Base-by-base conservation (phyloP, 2,329 filamentous ascomycete genomes). In the Drechslerella stenobrocha region DNA sequence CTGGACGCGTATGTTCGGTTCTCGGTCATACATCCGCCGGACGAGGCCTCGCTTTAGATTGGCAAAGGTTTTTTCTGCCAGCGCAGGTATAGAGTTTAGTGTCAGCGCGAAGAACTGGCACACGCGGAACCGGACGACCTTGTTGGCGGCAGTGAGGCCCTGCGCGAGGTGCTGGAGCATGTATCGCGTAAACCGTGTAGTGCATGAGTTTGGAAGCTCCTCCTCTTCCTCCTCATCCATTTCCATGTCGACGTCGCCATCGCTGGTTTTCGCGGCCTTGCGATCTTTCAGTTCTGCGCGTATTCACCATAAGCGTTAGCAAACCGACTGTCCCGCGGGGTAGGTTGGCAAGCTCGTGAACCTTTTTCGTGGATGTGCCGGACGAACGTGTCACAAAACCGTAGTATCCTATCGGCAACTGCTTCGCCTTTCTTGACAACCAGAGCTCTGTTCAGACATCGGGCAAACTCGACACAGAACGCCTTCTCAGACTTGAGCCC, bases 91-190 rank as follows among this genome's bases (percentile, higher is more conserved):
- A 9, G 88, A 93, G 77, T 96, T 96, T 22, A 98, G 87, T 70
- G 96, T 86, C 75, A 96, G 89, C 1, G 90, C 88, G 53, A 95
- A 85, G 52, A 96, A 83, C 75, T 98, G 93, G 0, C 92, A 95
- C 2, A 90, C 85, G 63, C 93, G 83, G 77, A 90, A 98, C 63
- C 93, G 84, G 46, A 97, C 87, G 64, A 87, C 87, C 77, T 96
- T 97, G 77, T 98, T 93, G 77, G 96, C 97, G 42, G 88, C 84
- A 7, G 82, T 82, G 66, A 96, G 80, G n/a, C 96, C 79, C 3
- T 88, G 87, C 2, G 95, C 79, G 18, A 93, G 78, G 4, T 85
- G 81, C 53, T 84, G 83, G 73, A 97, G 83, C 32, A 97, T 81
- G 26, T 85, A 82, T 1, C 85, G 84, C 0, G 85, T 89, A 22